Evolutionary conservation across 2,329 filamentous ascomycete genomes (phyloP), one percentile per base, ranked within the genome.

Genomic region (Dissoconium aciculare): DNA sequence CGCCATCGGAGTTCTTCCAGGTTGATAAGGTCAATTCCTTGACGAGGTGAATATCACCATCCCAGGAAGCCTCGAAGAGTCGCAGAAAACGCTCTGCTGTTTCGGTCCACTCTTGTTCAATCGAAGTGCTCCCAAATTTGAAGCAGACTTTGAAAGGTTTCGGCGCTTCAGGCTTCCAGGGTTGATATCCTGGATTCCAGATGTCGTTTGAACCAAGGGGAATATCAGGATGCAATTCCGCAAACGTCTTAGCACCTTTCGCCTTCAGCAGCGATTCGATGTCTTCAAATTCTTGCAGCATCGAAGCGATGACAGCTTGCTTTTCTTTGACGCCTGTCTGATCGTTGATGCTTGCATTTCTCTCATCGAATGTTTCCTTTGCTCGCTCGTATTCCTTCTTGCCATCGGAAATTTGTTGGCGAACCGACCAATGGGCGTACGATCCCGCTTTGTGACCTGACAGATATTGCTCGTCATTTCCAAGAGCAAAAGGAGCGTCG

Each of bases 41-140:
- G 52, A 87, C 70, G 3, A 59, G 70, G 1, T 69, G 60, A 1
- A 78, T 40, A 41, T 89, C 69, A n/a, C 75, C 77, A 4, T 45
- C 44, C 78, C 78, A 89, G 4, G 71, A 71, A 19, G 79, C 79
- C 46, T 87, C 72, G 49, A 80, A 79, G 58, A 87, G 53, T 38
- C 68, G 57, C 4, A 78, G 38, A 38, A 84, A 87, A 0, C 66
- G 74, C 17, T 62, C 56, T 15, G n/a, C n/a, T n/a, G 8, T 23
- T n/a, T 23, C n/a, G 8, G 19, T n/a, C 8, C 19, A 23, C 19
- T 23, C 19, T 23, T 23, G 19, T 8, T 8, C n/a, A 23, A 23
- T 23, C 8, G 8, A 8, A 8, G 8, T 23, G 19, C 19, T 23
- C n/a, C n/a, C 19, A 23, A 81, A 80, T 2, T 45, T 49, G 38